Conservation (phyloP, 768 basidiomycete species). For the Coprinopsis strossmayeri region DNA sequence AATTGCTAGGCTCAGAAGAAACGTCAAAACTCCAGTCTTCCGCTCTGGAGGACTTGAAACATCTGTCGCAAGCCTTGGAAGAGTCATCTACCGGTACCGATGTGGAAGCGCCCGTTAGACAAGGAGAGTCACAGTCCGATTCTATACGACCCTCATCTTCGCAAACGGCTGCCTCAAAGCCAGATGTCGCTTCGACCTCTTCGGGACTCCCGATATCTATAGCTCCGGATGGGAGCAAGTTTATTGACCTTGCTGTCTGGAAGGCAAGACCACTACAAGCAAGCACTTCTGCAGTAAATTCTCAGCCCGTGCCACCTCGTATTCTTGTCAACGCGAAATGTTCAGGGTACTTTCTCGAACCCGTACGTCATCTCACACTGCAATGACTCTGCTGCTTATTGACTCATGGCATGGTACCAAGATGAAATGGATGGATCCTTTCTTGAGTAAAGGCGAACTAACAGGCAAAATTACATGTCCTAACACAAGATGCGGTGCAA, state of each 20-base stretch:
- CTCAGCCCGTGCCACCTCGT: constrained; percentile 41
- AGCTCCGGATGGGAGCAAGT: neutral
- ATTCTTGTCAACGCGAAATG: constrained; percentile 77
- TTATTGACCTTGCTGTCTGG: constrained; percentile 2
- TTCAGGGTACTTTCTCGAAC: constrained; percentile 96
- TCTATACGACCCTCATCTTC: neutral
- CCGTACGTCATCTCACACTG: constrained; percentile 42
- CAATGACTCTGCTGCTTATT: neutral
- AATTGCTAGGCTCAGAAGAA: constrained; percentile 6
- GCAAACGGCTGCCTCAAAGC: neutral
- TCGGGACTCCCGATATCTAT: constrained; percentile 32
- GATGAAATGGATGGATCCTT: constrained; percentile 96
- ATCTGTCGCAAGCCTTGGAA: neutral
- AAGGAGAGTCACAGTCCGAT: neutral
- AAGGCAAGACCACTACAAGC: constrained; percentile 1
- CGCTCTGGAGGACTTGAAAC: neutral
- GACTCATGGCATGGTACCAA: constrained; percentile 18
- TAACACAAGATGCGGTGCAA: constrained; percentile 82
- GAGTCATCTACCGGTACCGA: neutral
- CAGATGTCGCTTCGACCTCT: constrained; percentile 19
- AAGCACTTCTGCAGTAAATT: constrained; percentile 12
- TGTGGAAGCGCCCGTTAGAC: neutral
- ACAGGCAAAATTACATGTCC: constrained; percentile 91
- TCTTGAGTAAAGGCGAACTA: constrained; percentile 66
- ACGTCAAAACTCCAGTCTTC: neutral